Conservation (phyloP, 2,329 filamentous ascomycete genomes). For the Raffaelea ambrosiae region DNA sequence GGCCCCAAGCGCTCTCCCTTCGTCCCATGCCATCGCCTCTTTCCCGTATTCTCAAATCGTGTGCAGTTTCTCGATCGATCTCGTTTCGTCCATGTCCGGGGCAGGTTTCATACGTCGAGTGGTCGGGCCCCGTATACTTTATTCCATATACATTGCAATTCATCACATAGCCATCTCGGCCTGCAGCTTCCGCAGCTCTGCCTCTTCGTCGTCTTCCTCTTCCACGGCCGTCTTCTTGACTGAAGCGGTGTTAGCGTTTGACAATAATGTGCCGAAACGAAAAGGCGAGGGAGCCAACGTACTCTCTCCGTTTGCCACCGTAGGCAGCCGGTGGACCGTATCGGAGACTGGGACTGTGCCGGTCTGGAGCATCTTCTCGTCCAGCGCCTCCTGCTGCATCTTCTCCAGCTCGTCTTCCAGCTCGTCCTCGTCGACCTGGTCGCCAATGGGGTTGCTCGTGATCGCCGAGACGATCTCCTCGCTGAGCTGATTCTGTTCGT, state of each 20-base stretch:
- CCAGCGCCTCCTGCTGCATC: conserved; percentile 85
- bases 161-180: conserved; percentile 92
- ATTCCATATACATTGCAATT: neutral
- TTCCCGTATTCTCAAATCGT: neutral
- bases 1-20: no score
- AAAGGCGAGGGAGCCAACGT: conserved; percentile 36
- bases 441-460: conserved; percentile 58
- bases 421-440: conserved; percentile 74
- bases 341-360: conserved; percentile 76
- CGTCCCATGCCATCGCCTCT: neutral
- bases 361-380: conserved; percentile 88
- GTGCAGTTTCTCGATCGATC: neutral
- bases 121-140: neutral
- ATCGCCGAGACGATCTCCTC: conserved; percentile 88
- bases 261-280: neutral
- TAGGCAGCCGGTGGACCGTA: conserved; percentile 67
- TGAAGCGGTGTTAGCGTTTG: conserved; percentile 19
- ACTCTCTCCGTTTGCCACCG: conserved; percentile 68
- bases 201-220: conserved; percentile 92
- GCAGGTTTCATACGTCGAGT: neutral
- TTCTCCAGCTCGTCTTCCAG: conserved; percentile 77
- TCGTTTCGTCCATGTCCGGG: neutral
- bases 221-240: conserved; percentile 42
- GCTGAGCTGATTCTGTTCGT: conserved; percentile 86
- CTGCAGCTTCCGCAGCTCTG: conserved; percentile 83